Percentiles rank a stretch among this genome's conserved stretches.
Conservation (phyloP, 495 filamentous ascomycete species). For the Tuber magnatum region DNA sequence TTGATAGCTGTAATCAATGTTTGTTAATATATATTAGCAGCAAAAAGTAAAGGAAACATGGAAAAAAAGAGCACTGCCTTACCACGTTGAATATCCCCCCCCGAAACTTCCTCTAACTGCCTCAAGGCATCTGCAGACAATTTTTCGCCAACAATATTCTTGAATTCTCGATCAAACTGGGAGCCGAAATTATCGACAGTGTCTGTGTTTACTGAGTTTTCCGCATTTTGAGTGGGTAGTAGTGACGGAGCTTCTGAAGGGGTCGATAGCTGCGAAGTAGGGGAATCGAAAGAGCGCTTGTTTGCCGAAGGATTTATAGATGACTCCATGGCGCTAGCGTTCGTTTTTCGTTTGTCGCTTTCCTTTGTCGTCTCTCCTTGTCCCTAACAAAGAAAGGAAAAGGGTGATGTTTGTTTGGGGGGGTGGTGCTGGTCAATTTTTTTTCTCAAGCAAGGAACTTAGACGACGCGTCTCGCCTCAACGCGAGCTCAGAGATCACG, state of each 20-base stretch:
- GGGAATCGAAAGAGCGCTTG: background rate
- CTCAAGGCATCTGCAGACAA: conserved; percentile 31
- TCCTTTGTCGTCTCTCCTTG: background rate
- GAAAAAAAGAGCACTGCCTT: background rate
- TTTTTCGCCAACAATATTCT: conserved; percentile 37
- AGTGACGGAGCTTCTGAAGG: background rate
- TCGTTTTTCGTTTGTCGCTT: background rate
- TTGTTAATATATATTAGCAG: background rate
- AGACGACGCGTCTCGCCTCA: background rate
- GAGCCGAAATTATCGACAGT: background rate
- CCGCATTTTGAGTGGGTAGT: background rate
- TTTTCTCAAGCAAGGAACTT: background rate
- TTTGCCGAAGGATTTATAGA: background rate
- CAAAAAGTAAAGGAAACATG: background rate
- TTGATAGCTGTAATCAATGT: conserved; percentile 44
- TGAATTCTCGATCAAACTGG: conserved; percentile 32
- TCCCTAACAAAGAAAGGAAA: background rate
- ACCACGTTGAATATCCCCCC: conserved; percentile 47
- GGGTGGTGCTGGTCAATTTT: background rate
- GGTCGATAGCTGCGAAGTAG: background rate
- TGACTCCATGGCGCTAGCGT: background rate
- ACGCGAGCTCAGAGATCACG: background rate
- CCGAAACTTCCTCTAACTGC: conserved; percentile 42
- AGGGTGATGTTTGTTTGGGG: background rate
- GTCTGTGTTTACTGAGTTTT: background rate